Evolutionary conservation across 441 rosid genomes (phyloP).

Genomic region (Erodium moschatum): DNA sequence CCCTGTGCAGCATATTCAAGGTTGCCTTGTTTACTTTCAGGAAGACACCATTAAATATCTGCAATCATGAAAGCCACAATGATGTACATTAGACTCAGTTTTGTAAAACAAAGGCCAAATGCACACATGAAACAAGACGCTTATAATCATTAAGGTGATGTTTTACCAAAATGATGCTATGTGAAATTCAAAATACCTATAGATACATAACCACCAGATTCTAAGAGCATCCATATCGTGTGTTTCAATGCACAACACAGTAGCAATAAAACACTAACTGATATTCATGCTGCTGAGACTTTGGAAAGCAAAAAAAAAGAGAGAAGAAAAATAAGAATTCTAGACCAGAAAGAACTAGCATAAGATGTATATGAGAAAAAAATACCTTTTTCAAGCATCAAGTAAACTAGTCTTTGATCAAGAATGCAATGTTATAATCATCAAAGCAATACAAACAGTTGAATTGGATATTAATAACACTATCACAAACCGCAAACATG

Average conservation of each 20-base stretch:
- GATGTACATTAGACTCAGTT: not conserved
- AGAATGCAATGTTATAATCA: not conserved
- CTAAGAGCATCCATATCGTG: not conserved
- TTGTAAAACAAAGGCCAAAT: no score
- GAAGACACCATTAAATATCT: conserved; percentile 58
- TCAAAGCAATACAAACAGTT: not conserved
- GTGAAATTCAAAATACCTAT: not conserved
- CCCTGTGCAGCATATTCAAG: conserved; percentile 65
- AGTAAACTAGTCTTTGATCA: not conserved
- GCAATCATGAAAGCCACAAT: not conserved
- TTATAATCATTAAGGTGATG: not conserved
- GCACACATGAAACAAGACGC: not conserved
- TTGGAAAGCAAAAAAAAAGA: no score
- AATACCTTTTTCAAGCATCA: not conserved
- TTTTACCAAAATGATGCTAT: not conserved
- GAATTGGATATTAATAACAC: not conserved
- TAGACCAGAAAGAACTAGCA: no score
- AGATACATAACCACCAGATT: not conserved
- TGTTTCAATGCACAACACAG: not conserved
- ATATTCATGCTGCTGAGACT: not conserved
- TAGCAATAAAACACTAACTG: not conserved
- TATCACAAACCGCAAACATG: not conserved
- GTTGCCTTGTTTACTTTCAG: conserved; percentile 78
- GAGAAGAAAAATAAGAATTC: no score
- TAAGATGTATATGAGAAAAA: no score